Conservation (phyloP, 805 yeast genomes). For the Candida berthetii region DNA sequence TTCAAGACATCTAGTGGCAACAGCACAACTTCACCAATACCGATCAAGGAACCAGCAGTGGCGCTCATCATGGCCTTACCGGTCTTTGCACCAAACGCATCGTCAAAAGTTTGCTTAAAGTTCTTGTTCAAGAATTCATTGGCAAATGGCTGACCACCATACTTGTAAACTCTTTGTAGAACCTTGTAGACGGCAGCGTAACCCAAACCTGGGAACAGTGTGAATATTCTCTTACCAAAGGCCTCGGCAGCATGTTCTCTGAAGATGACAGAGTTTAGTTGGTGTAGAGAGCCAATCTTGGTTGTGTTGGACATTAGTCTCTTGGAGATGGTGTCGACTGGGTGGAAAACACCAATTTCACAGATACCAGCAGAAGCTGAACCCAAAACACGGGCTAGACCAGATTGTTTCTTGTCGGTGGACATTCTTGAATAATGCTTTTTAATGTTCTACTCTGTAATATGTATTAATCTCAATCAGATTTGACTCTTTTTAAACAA, state of each 20-base stretch:
- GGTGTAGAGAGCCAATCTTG: conserved; percentile 52
- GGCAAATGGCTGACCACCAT: conserved; percentile 99
- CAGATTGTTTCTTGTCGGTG: conserved; percentile 79
- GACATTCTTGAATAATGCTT: neutral
- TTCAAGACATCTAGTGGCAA: conserved; percentile 94
- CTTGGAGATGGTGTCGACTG: conserved; percentile 96
- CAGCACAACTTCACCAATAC: conserved; percentile 95
- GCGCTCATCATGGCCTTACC: conserved; percentile 98
- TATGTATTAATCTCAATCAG: no score
- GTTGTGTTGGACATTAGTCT: conserved; percentile 85
- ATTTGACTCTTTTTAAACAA: neutral
- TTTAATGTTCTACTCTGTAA: neutral
- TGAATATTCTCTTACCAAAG: conserved; percentile 61
- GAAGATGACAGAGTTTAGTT: conserved; percentile 84
- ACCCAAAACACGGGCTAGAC: conserved; percentile 84
- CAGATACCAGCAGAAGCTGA: conserved; percentile 97
- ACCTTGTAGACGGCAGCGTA: conserved; percentile 97
- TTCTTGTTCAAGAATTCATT: conserved; percentile 83
- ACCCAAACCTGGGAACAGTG: conserved; percentile 96
- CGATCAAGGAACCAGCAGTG: conserved; percentile 94
- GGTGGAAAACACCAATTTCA: conserved; percentile 96
- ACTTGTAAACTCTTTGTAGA: conserved; percentile 95
- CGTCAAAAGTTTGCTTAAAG: conserved; percentile 65
- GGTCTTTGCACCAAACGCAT: conserved; percentile 81
- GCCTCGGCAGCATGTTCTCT: conserved; percentile 72